phyloP scores from a whole-genome alignment of 805 yeast genomes.

The Lachancea sp. region DNA sequence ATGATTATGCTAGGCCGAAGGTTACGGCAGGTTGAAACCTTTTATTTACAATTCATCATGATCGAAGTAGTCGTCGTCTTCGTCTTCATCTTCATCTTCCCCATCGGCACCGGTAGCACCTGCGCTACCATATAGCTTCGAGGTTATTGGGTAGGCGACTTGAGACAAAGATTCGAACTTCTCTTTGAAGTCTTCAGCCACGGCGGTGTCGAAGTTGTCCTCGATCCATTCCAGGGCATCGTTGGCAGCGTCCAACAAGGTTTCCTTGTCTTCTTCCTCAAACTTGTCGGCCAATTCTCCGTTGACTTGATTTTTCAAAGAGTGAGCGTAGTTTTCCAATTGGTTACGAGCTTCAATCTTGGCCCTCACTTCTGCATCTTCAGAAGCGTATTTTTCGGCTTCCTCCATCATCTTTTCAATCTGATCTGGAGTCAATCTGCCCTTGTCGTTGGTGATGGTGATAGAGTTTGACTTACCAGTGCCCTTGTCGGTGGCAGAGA shows the following conservation, averaged over 20 bases:
- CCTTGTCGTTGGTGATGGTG: slow-evolving; percentile 89
- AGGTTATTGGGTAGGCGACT: slow-evolving; percentile 85
- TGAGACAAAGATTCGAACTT: slow-evolving; percentile 77
- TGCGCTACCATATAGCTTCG: slow-evolving; percentile 69
- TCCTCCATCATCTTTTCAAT: slow-evolving; percentile 97
- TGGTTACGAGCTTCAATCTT: slow-evolving; percentile 85
- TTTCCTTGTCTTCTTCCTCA: slow-evolving; percentile 86
- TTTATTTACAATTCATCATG: slow-evolving; percentile 56
- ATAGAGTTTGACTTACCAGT: slow-evolving; percentile 89
- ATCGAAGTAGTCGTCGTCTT: slow-evolving; percentile 49
- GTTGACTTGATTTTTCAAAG: slow-evolving; percentile 64
- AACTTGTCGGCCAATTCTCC: slow-evolving; percentile 68
- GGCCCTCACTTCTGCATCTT: slow-evolving; percentile 75
- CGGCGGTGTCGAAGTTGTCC: slow-evolving; percentile 78
- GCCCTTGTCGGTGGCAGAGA: slow-evolving; percentile 89
- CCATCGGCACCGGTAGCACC: slow-evolving; percentile 41
- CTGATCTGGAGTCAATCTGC: slow-evolving; percentile 88
- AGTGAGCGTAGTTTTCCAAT: slow-evolving; percentile 83
- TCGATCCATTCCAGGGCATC: slow-evolving; percentile 87
- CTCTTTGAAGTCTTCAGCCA: slow-evolving; percentile 89
- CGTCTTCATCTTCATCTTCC: slow-evolving; percentile 48
- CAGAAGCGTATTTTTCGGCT: slow-evolving; percentile 90
- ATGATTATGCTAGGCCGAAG: slow-evolving; percentile 5
- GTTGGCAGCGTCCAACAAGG: slow-evolving; percentile 76
- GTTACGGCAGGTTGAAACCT: not conserved